A percentile compares a stretch with the other conserved stretches of the same genome.
phyloP scores from a whole-genome alignment of 1,284 basidiomycete genomes.

The Rhodotorula sp. region DNA sequence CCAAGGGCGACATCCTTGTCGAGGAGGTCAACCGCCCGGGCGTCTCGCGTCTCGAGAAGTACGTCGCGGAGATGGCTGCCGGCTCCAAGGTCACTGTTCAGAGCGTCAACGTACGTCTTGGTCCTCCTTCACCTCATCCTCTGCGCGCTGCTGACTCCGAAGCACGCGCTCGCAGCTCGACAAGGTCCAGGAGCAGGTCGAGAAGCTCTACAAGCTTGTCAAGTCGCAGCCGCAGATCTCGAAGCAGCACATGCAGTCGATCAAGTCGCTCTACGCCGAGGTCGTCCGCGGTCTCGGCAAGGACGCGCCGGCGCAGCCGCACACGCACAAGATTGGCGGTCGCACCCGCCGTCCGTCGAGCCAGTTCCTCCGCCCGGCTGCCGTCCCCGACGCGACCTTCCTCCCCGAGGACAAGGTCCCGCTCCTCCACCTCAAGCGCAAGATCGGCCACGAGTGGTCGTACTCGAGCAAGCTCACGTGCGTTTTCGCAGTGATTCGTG shows the following conservation, averaged over 20 bases:
- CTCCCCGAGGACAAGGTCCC: slow-evolving; percentile 89
- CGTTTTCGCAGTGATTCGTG: too few species aligned
- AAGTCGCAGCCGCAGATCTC: slow-evolving; percentile 96
- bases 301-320: slow-evolving; percentile 31
- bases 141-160: not conserved
- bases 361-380: slow-evolving; percentile 88
- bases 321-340: slow-evolving; percentile 45
- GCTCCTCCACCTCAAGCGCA: slow-evolving; percentile 92
- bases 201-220: slow-evolving; percentile 95
- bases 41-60: slow-evolving; percentile 95
- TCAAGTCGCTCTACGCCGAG: slow-evolving; percentile 94
- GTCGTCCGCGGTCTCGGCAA: slow-evolving; percentile 71
- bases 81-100: slow-evolving; percentile 71
- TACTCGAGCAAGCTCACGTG: slow-evolving; percentile 91
- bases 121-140: not conserved
- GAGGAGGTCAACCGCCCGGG: slow-evolving; percentile 91
- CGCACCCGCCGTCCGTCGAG: slow-evolving; percentile 83
- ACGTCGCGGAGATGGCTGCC: slow-evolving; percentile 86
- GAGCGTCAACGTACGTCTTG: slow-evolving; percentile 63
- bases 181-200: slow-evolving; percentile 82
- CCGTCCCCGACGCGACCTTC: slow-evolving; percentile 66
- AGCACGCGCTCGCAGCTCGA: slow-evolving; percentile 59
- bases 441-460: slow-evolving; percentile 93
- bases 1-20: slow-evolving; percentile 92
- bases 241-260: slow-evolving; percentile 93